Conservation (phyloP, 2,329 filamentous ascomycete species). For the Juglanconis sp. region DNA sequence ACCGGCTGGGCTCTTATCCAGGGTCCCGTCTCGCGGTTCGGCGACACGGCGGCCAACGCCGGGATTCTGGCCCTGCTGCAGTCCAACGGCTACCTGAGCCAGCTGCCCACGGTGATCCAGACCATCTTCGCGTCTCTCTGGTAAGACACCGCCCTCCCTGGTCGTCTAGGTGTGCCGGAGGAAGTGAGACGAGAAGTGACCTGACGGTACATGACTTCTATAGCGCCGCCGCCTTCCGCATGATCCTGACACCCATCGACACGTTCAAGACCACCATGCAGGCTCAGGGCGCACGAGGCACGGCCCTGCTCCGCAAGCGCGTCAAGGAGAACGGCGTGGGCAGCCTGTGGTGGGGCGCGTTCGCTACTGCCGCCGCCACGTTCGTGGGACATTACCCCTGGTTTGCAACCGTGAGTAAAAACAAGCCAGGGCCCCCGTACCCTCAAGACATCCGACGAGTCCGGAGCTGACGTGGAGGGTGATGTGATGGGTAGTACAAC, state of each 20-base stretch:
- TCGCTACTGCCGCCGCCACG: constrained; percentile 45
- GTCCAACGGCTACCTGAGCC: constrained; percentile 42
- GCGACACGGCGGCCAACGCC: constrained; percentile 47
- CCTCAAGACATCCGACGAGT: too few species aligned
- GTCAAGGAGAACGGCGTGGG: constrained; percentile 42
- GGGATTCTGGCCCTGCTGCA: constrained; percentile 46
- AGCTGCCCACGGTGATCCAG: constrained; percentile 40
- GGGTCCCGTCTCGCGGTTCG: constrained; percentile 44
- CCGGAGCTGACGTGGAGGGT: not conserved
- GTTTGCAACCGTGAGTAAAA: constrained; percentile 41
- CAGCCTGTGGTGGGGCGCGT: constrained; percentile 48
- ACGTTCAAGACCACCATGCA: constrained; percentile 50
- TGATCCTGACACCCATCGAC: constrained; percentile 46
- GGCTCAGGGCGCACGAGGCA: constrained; percentile 42
- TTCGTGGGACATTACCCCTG: constrained; percentile 49
- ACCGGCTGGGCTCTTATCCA: constrained; percentile 43
- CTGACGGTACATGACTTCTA: not conserved
- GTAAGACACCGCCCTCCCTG: constrained; percentile 19
- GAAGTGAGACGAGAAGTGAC: too few species aligned
- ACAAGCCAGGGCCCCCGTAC: too few species aligned
- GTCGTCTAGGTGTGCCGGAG: not conserved
- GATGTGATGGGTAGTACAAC: constrained; percentile 36
- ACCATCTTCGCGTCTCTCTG: constrained; percentile 46
- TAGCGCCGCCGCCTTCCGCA: constrained; percentile 44
- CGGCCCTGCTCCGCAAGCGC: constrained; percentile 39